Evolutionary conservation across 257 asterid genomes (phyloP).

Genomic region (Verbena officinalis): DNA sequence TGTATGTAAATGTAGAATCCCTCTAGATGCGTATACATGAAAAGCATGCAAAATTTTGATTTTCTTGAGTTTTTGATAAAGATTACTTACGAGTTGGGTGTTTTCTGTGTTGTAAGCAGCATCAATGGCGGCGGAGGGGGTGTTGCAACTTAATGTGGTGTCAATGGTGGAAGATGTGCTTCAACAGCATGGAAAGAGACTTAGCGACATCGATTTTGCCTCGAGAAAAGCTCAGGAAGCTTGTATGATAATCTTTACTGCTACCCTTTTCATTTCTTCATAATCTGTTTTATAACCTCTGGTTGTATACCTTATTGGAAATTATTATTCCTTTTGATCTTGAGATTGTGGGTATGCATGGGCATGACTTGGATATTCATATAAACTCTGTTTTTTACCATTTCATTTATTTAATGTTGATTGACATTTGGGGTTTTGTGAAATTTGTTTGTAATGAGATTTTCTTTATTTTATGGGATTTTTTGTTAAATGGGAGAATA

Average conservation of each 20-base stretch:
- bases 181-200: slow-evolving; percentile 66
- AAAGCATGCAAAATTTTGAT: slow-evolving; percentile 31
- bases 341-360: slow-evolving; percentile 6
- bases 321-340: slow-evolving; percentile 2
- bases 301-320: not conserved
- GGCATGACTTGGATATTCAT: not conserved
- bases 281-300: not conserved
- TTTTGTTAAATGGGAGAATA: slow-evolving; percentile 17
- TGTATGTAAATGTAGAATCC: slow-evolving; percentile 20
- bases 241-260: slow-evolving; percentile 46
- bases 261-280: not conserved
- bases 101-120: slow-evolving; percentile 23
- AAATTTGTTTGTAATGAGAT: not conserved
- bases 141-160: slow-evolving; percentile 56
- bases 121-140: slow-evolving; percentile 68
- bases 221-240: slow-evolving; percentile 71
- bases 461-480: not conserved
- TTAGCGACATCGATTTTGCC: slow-evolving; percentile 63
- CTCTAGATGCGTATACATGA: slow-evolving; percentile 16
- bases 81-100: slow-evolving; percentile 12
- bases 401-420: not conserved
- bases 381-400: not conserved
- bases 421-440: not conserved
- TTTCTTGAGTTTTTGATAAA: slow-evolving; percentile 32
- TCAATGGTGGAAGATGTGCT: slow-evolving; percentile 78